These are phyloP conservation scores for Boletus rufocinnamomeus DNA, from an alignment of 768 basidiomycete genomes.

Conservation along the genomic window DNA sequence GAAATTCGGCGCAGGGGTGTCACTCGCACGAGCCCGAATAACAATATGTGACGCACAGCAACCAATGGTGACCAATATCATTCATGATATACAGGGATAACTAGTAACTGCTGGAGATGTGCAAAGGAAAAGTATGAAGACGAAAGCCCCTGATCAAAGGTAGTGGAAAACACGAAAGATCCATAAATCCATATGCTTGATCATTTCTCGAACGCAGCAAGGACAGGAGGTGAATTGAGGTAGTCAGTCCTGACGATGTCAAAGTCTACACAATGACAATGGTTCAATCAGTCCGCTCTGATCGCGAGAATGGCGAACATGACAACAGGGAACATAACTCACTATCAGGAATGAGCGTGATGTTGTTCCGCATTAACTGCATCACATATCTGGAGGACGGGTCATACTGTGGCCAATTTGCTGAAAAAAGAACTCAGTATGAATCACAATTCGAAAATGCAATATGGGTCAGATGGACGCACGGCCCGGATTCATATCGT, in stretches of 20 bases:
- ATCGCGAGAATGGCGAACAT: not conserved
- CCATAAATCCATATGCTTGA: not conserved
- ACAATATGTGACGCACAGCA: not conserved
- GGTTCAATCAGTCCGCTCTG: not conserved
- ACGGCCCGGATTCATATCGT: conserved; percentile 59
- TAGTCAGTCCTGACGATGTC: conserved; percentile 12
- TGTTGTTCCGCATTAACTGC: conserved; percentile 52
- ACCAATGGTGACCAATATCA: not conserved
- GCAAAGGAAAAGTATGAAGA: not conserved
- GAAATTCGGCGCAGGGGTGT: no score
- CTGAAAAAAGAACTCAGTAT: not conserved
- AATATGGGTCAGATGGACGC: conserved; percentile 14
- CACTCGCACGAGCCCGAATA: no score
- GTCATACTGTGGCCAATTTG: conserved; percentile 48
- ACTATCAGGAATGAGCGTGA: conserved; percentile 59
- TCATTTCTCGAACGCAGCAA: conserved; percentile 23
- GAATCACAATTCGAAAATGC: not conserved
- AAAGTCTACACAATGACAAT: conserved; percentile 3
- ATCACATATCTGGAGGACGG: conserved; percentile 39
- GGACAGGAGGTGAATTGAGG: conserved; percentile 16
- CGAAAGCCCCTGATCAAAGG: not conserved
- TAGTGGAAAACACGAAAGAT: not conserved
- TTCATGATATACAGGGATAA: not conserved
- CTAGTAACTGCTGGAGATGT: not conserved
- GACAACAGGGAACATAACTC: not conserved